Percentiles rank a stretch among this genome's conserved stretches.
phyloP scores from a whole-genome alignment of 306 rosid genomes.

The Trichosanthes cucumerina region DNA sequence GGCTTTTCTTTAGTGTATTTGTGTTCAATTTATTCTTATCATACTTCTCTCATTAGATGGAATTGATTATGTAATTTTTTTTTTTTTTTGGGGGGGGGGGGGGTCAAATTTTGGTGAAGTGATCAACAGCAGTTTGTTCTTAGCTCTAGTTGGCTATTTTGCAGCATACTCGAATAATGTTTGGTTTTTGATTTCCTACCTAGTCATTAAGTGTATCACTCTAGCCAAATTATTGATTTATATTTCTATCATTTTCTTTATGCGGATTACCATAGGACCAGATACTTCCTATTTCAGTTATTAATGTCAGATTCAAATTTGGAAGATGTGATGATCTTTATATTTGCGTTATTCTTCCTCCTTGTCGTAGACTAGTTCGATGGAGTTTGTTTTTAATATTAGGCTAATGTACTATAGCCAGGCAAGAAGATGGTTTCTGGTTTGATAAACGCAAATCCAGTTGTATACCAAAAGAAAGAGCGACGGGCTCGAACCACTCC shows the following conservation, averaged over 20 bases:
- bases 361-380: background rate
- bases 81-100: too few relatives aligned
- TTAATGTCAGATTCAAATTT: background rate
- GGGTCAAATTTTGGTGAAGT: background rate
- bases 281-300: background rate
- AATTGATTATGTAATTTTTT: background rate
- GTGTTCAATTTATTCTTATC: background rate
- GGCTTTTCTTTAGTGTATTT: background rate
- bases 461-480: conserved; percentile 72
- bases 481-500: conserved; percentile 45
- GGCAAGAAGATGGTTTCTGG: conserved; percentile 47
- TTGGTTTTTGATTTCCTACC: background rate
- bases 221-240: background rate
- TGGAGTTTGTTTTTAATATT: background rate
- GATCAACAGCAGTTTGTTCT: background rate
- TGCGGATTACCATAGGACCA: background rate
- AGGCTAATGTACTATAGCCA: background rate
- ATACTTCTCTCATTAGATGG: background rate
- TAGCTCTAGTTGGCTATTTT: background rate
- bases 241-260: background rate
- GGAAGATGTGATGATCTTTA: background rate
- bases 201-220: background rate
- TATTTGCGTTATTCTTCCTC: background rate
- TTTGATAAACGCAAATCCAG: conserved; percentile 76
- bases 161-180: background rate